Conservation (phyloP, 352 stramenopile species). For the Pythium phragmiticola region DNA sequence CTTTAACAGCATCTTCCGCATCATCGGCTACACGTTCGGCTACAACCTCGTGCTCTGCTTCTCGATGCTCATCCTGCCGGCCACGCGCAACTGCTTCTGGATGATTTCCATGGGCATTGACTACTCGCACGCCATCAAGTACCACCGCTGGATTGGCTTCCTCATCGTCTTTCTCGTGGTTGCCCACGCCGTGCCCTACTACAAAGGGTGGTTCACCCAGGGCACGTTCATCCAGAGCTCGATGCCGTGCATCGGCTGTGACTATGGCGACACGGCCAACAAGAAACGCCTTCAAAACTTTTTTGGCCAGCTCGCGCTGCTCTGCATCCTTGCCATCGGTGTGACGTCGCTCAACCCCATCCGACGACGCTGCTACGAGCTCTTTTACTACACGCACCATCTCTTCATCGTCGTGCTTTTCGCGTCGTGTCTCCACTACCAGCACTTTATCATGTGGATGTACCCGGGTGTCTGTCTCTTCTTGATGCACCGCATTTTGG, state of each 20-base stretch:
- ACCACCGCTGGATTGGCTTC: conserved; percentile 84
- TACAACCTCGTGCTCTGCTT: conserved; percentile 51
- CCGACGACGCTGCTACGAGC: conserved; percentile 73
- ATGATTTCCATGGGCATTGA: conserved; percentile 82
- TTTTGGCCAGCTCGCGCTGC: conserved; percentile 62
- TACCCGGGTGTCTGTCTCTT: conserved; percentile 77
- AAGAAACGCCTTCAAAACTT: conserved; percentile 76
- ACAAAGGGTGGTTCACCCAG: conserved; percentile 59
- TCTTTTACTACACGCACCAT: conserved; percentile 90
- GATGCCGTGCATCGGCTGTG: conserved; percentile 70
- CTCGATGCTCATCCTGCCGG: conserved; percentile 41
- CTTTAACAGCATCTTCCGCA: conserved; percentile 38
- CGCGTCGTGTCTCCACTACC: conserved; percentile 67
- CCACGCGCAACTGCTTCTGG: conserved; percentile 74
- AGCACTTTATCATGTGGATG: conserved; percentile 84
- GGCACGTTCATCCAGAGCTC: conserved; percentile 53
- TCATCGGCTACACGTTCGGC: conserved; percentile 63
- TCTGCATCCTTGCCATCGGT: conserved; percentile 73
- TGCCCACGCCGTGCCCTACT: conserved; percentile 70
- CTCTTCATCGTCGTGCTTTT: conserved; percentile 84
- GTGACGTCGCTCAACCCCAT: conserved; percentile 72
- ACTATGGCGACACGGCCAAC: conserved; percentile 54
- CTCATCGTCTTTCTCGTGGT: conserved; percentile 65
- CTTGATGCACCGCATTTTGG: conserved; percentile 79
- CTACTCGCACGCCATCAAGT: conserved; percentile 87